phyloP scores from a whole-genome alignment of 2,329 filamentous ascomycete species.

The Claviceps paspali region DNA sequence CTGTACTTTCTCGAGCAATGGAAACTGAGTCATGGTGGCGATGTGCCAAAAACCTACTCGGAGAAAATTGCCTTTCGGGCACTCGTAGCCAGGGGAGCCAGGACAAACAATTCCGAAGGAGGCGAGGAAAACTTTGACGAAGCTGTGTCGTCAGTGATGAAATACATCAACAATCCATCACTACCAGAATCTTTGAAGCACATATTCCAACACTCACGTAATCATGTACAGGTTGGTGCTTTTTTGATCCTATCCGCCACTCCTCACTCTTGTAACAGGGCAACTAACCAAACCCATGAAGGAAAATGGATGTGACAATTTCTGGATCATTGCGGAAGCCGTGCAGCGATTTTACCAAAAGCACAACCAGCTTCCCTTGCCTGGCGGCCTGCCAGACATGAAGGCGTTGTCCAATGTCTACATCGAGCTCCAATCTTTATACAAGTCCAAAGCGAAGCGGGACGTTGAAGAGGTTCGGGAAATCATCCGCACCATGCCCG shows the following conservation, averaged over 20 bases:
- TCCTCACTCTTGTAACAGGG: too few species aligned
- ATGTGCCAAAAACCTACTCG: conserved; percentile 56
- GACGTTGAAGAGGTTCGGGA: conserved; percentile 63
- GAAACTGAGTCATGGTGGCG: conserved; percentile 55
- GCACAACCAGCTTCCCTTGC: conserved; percentile 62
- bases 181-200: conserved; percentile 57
- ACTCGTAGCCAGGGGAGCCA: conserved; percentile 49
- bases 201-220: conserved; percentile 60
- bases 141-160: conserved; percentile 72
- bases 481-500: conserved; percentile 38
- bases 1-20: conserved; percentile 71
- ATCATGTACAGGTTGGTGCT: conserved; percentile 34
- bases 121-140: conserved; percentile 97
- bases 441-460: conserved; percentile 71
- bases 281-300: background rate
- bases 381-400: conserved; percentile 89
- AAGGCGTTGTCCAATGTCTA: conserved; percentile 88
- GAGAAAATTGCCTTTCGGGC: conserved; percentile 77
- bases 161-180: conserved; percentile 58
- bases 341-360: conserved; percentile 61
- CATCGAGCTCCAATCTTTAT: conserved; percentile 78
- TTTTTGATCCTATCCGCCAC: too few species aligned
- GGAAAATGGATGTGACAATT: conserved; percentile 29
- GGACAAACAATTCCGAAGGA: conserved; percentile 63
- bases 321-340: conserved; percentile 81